Base-by-base conservation (phyloP, 2,329 filamentous ascomycete genomes). In the Neophaeococcomyces aloes region DNA sequence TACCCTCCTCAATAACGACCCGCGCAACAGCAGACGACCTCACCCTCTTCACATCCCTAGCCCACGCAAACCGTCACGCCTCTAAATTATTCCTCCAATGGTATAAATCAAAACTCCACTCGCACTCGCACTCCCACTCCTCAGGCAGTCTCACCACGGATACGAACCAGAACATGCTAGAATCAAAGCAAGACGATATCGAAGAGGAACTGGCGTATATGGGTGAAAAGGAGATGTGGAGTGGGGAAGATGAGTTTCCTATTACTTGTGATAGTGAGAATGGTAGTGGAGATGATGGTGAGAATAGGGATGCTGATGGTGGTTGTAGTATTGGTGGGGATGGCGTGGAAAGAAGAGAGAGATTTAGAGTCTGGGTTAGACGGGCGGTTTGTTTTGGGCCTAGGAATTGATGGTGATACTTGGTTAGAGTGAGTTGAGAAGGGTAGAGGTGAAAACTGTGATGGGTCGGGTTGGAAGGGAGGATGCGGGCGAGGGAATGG, bases 21-120 rank as follows among this genome's bases (percentile, higher is more conserved):
- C 37, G 37, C 7, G 23, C 27, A 30, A 39, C 44, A 3, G 29
- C 34, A 17, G 32, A 50, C 15, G 40, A 52, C 13, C 36, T 49
- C 14, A 17, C 38, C 3, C 29, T 42, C 15, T 53, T 48, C 47
- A 49, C 40, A 4, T 48, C 39, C 14, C 34, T 51, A 7, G 46
- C 45, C 18, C 40, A 38, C 18, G 53, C 53, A 5, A 56, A 56
- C 37, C 48, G 52, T 7, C 41, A 50, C 27, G 53, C 53, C 14
- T 48, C 44, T 29, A 37, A 49, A 10, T 23, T 50, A 17, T 56
- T 49, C 45, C 45, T 51, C 38, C 29, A 30, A 6, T 54, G 52
- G 52, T 41, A n/a, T n/a, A n/a, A n/a, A n/a, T n/a, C n/a, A n/a
- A n/a, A n/a, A n/a, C n/a, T n/a, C n/a, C n/a, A n/a, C n/a, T n/a